Percentiles rank a stretch among this genome's conserved stretches.
Conservation (phyloP, 176 grass and related monocot genomes). For the Eragrostis curvula region DNA sequence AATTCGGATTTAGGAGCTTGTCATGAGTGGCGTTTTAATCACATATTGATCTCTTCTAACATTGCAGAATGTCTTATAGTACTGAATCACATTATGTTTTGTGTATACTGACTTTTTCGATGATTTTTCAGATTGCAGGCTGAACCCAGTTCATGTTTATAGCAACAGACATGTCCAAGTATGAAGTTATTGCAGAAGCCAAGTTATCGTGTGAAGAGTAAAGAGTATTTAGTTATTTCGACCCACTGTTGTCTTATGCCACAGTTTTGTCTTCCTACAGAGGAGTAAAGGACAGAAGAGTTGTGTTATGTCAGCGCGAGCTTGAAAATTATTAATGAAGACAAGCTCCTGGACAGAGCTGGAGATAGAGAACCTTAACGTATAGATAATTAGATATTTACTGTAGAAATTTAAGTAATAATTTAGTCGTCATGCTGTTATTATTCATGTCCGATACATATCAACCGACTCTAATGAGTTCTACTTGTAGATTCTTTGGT, state of each 20-base stretch:
- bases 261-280: conserved; percentile 14
- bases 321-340: conserved; percentile 8
- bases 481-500: neutral
- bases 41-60: neutral
- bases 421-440: neutral
- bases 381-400: conserved; percentile 14
- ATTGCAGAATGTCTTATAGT: neutral
- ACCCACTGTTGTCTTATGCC: conserved; percentile 5
- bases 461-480: conserved; percentile 2
- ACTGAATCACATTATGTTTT: neutral
- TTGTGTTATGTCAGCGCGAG: conserved; percentile 25
- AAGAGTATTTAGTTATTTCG: conserved; percentile 37
- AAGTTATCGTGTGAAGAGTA: conserved; percentile 32
- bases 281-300: conserved; percentile 4
- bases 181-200: conserved; percentile 12
- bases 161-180: conserved; percentile 5
- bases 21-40: neutral
- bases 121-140: conserved; percentile 41
- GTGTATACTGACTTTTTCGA: neutral
- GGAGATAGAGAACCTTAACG: neutral
- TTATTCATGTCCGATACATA: conserved; percentile 22
- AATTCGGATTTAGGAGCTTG: conserved; percentile 8
- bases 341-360: conserved; percentile 30
- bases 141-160: conserved; percentile 41
- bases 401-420: neutral